Conservation (phyloP, 2,329 filamentous ascomycete genomes). For the Hysterium pulicare region DNA sequence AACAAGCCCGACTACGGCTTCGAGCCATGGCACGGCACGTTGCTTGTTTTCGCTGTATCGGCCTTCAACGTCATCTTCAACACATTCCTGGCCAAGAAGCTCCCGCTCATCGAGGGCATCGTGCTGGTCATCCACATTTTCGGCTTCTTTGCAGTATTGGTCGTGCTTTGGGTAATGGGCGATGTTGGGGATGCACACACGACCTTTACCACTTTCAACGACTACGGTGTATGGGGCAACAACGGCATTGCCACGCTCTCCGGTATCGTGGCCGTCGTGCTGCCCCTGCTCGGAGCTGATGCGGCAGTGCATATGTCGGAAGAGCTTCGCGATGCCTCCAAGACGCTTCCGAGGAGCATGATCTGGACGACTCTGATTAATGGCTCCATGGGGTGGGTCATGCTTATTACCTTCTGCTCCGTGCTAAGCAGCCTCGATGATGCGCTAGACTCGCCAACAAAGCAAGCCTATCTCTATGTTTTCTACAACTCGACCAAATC, state of each 20-base stretch:
- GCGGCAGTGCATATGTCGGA: constrained; percentile 30
- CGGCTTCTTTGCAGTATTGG: constrained; percentile 49
- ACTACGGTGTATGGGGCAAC: constrained; percentile 26
- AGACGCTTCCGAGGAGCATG: constrained; percentile 40
- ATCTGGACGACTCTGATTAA: constrained; percentile 38
- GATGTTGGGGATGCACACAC: constrained; percentile 18
- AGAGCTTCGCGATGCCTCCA: constrained; percentile 31
- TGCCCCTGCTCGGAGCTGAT: constrained; percentile 19
- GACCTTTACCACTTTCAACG: constrained; percentile 23
- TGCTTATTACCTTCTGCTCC: constrained; percentile 32
- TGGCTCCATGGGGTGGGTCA: constrained; percentile 36
- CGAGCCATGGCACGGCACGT: constrained; percentile 49
- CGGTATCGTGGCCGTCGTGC: constrained; percentile 20
- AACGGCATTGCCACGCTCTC: constrained; percentile 20
- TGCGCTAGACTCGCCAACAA: constrained; percentile 13
- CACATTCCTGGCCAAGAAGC: constrained; percentile 40
- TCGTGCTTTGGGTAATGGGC: constrained; percentile 32
- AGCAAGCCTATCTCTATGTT: constrained; percentile 20
- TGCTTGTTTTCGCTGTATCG: constrained; percentile 46
- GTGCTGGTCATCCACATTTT: constrained; percentile 46
- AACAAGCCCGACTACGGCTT: constrained; percentile 38
- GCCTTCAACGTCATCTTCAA: constrained; percentile 42
- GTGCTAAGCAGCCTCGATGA: constrained; percentile 7
- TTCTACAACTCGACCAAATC: constrained; percentile 26
- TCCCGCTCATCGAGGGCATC: constrained; percentile 48